Percentiles rank a stretch among this genome's conserved stretches.
Conservation (phyloP, 805 yeast genomes). For the Candida sphagnicola region DNA sequence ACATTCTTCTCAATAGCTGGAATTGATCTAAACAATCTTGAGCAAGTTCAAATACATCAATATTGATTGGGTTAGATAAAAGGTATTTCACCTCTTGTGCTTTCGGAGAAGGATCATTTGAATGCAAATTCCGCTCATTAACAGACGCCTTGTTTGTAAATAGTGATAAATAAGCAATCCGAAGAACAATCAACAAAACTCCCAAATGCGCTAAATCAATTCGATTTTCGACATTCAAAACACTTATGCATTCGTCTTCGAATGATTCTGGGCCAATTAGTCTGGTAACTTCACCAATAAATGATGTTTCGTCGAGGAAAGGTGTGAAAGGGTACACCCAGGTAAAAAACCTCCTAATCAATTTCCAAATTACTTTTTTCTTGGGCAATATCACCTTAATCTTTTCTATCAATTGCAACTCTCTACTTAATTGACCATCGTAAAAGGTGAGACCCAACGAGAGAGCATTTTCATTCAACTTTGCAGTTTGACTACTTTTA, state of each 20-base stretch:
- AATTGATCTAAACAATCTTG: slow-evolving; percentile 55
- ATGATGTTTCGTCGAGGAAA: slow-evolving; percentile 36
- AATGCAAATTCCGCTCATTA: slow-evolving; percentile 22
- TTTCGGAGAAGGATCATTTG: slow-evolving; percentile 18
- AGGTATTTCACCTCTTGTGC: slow-evolving; percentile 34
- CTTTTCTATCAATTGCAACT: slow-evolving; percentile 25
- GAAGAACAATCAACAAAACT: slow-evolving; percentile 34
- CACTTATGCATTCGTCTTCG: slow-evolving; percentile 19
- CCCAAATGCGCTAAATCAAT: slow-evolving; percentile 40
- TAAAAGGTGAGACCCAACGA: slow-evolving; percentile 31
- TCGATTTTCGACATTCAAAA: slow-evolving; percentile 31
- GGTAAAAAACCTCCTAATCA: slow-evolving; percentile 39
- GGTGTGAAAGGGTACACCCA: slow-evolving; percentile 48
- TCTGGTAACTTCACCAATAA: slow-evolving; percentile 21
- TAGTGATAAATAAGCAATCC: slow-evolving; percentile 41
- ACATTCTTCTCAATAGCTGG: slow-evolving; percentile 38
- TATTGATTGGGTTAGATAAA: slow-evolving; percentile 42
- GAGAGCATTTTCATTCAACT: slow-evolving; percentile 14
- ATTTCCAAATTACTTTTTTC: slow-evolving; percentile 34
- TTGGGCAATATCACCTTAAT: slow-evolving; percentile 38
- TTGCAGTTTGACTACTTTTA: slow-evolving; percentile 7
- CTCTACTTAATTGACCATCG: slow-evolving; percentile 27
- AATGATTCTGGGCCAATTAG: slow-evolving; percentile 32
- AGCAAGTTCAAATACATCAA: slow-evolving; percentile 45
- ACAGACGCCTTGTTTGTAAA: slow-evolving; percentile 25